A percentile compares a stretch with the other conserved stretches of the same genome.
Conservation (phyloP, 2,329 filamentous ascomycete species). For the Gaeumannomyces tritici region DNA sequence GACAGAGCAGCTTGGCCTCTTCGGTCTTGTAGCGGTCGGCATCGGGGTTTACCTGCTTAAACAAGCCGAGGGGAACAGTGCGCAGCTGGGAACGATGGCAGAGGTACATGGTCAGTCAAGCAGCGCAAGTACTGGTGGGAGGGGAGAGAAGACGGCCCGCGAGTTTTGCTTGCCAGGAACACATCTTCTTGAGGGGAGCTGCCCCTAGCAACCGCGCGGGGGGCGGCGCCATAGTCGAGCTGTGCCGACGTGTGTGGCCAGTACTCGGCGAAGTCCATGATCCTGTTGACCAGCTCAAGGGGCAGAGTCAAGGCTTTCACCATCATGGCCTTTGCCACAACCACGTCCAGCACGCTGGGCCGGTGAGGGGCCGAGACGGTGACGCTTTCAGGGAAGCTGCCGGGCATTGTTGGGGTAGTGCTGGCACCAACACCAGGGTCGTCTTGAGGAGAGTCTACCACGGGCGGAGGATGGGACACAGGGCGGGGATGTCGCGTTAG, state of each 20-base stretch:
- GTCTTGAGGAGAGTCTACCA: not conserved
- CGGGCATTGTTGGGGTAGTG: not conserved
- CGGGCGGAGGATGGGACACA: not conserved
- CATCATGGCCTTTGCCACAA: slow-evolving; percentile 38
- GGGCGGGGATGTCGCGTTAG: not conserved
- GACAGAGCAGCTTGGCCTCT: slow-evolving; percentile 6
- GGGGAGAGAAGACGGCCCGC: not conserved
- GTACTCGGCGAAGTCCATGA: slow-evolving; percentile 53
- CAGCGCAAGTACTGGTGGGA: not conserved
- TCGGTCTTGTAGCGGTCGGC: slow-evolving; percentile 11
- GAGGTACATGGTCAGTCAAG: not conserved
- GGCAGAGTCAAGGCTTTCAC: slow-evolving; percentile 33
- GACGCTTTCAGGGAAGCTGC: not conserved
- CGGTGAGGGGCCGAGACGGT: slow-evolving; percentile 7
- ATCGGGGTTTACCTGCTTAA: slow-evolving; percentile 16
- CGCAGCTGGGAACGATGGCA: slow-evolving; percentile 21
- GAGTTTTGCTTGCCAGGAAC: slow-evolving; percentile 26
- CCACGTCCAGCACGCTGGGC: slow-evolving; percentile 37
- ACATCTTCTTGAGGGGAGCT: slow-evolving; percentile 18
- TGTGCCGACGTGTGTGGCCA: slow-evolving; percentile 41
- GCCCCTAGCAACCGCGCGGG: slow-evolving; percentile 4
- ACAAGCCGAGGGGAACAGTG: slow-evolving; percentile 29
- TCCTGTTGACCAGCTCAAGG: slow-evolving; percentile 41
- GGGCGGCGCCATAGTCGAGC: slow-evolving; percentile 15
- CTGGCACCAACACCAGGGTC: not conserved